These are phyloP conservation scores for Amoebophrya sp. DNA, from an alignment of 169 alveolate species.

Conservation along the genomic window DNA sequence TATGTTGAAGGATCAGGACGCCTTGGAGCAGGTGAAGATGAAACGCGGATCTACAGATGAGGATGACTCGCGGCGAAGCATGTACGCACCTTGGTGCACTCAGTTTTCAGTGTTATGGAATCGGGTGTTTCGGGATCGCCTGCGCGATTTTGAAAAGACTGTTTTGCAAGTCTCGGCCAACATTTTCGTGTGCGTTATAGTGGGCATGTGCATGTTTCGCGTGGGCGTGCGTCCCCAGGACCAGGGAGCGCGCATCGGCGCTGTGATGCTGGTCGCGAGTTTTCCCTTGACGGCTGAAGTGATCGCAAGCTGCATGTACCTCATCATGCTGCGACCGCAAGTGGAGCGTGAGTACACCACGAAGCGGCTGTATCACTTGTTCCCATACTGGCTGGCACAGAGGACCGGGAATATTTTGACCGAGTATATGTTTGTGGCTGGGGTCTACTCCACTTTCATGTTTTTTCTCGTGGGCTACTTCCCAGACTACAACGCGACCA, in stretches of 20 bases:
- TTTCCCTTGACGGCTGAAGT: neutral
- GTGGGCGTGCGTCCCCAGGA: neutral
- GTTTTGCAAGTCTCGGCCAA: neutral
- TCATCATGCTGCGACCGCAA: neutral
- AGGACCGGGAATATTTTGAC: neutral
- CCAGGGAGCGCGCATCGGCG: neutral
- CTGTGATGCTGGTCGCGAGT: neutral
- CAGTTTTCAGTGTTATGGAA: neutral
- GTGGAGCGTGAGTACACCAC: neutral
- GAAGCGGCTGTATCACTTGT: neutral
- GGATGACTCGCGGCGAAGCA: neutral
- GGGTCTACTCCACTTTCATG: neutral
- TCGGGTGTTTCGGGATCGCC: neutral
- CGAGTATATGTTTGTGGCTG: neutral
- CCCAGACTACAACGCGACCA: neutral
- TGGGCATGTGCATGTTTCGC: neutral
- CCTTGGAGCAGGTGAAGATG: neutral
- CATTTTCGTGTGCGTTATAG: neutral
- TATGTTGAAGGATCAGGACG: neutral
- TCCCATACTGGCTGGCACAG: constrained; percentile 18
- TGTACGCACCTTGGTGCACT: neutral
- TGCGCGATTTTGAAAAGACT: neutral
- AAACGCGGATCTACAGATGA: neutral
- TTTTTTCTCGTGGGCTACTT: constrained; percentile 6
- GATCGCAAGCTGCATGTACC: neutral